Evolutionary conservation across 2,329 filamentous ascomycete species (phyloP), one percentile per base, ranked within the genome.

Genomic region (Paradendryphiella salina): DNA sequence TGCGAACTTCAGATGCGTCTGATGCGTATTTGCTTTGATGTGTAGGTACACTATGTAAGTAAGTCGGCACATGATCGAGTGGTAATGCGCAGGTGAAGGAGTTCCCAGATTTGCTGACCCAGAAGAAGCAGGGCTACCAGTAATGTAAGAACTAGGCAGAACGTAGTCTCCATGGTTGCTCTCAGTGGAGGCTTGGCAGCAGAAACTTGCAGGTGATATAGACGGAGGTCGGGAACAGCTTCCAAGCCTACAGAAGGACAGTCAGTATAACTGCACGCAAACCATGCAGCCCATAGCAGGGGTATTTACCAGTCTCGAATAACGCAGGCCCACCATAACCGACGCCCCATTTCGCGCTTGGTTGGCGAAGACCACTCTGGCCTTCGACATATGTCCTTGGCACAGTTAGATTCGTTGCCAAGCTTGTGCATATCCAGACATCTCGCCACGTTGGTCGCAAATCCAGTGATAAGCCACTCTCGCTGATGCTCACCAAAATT

Each of bases 351-450:
- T 14, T 56, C 52, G 1, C 52, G 34, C 28, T 49, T 36, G 11
- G 45, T 21, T 13, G 39, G 36, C 1, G 49, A 38, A 5, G 49
- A 52, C 52, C 52, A 56, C 26, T 56, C 52, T 26, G 26, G 31
- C 32, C 49, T 56, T 46, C 29, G 41, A 18, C 49, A 47, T 8
- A 52, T 39, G 1, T 52, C 52, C n/a, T 29, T 33, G 15, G 52
- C 49, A 10, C 32, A 43, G 18, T 43, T 43, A 7, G 37, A 18
- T 42, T 56, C 52, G 5, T 42, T 56, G 9, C 52, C 52, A 2
- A 56, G 52, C 31, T 56, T 56, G 32, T 56, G 49, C 52, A 56
- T 56, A 14, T 56, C 52, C 5, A 56, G 36, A 31, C 41, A 52
- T 11, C 52, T 40, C 10, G 52, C 52, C 52, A 49, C 46, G 32